These are phyloP conservation scores for Metahyphopichia silvanorum DNA, from an alignment of 805 yeast genomes.

Conservation along the genomic window DNA sequence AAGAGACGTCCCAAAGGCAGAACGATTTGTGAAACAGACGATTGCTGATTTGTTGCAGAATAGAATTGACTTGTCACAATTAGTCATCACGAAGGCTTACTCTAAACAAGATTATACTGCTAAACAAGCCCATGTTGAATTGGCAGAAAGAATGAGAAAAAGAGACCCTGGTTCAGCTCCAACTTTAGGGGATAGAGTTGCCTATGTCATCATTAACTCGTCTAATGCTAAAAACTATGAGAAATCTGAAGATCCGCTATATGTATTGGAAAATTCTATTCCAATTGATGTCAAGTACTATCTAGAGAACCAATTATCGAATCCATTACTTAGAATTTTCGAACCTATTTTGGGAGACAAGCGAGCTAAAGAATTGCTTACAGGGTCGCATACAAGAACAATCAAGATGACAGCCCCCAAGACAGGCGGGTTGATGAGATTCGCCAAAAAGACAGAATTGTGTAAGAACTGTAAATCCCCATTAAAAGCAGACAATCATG, in stretches of 20 bases:
- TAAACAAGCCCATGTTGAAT: conserved; percentile 95
- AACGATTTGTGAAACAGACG: conserved; percentile 77
- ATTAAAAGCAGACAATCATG: conserved; percentile 53
- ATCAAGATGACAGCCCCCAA: conserved; percentile 71
- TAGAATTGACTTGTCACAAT: conserved; percentile 85
- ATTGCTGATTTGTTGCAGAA: conserved; percentile 90
- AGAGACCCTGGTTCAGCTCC: conserved; percentile 99
- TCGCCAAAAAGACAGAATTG: conserved; percentile 82
- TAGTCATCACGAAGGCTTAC: conserved; percentile 90
- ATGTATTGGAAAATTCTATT: conserved; percentile 84
- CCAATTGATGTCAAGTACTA: conserved; percentile 95
- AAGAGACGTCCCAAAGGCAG: conserved; percentile 82
- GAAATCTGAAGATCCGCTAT: conserved; percentile 95
- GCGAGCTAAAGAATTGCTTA: conserved; percentile 73
- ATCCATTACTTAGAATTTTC: conserved; percentile 89
- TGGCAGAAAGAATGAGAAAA: conserved; percentile 92
- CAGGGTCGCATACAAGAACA: conserved; percentile 81
- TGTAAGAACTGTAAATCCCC: conserved; percentile 90
- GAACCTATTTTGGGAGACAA: conserved; percentile 91
- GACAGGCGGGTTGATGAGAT: conserved; percentile 85
- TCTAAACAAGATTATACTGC: conserved; percentile 90
- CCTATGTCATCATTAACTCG: conserved; percentile 83
- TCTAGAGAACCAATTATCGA: conserved; percentile 86
- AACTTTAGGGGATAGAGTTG: conserved; percentile 94
- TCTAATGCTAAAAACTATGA: conserved; percentile 87